phyloP scores from a whole-genome alignment of 2,329 filamentous ascomycete species.

The Trichophyton benhamiae region DNA sequence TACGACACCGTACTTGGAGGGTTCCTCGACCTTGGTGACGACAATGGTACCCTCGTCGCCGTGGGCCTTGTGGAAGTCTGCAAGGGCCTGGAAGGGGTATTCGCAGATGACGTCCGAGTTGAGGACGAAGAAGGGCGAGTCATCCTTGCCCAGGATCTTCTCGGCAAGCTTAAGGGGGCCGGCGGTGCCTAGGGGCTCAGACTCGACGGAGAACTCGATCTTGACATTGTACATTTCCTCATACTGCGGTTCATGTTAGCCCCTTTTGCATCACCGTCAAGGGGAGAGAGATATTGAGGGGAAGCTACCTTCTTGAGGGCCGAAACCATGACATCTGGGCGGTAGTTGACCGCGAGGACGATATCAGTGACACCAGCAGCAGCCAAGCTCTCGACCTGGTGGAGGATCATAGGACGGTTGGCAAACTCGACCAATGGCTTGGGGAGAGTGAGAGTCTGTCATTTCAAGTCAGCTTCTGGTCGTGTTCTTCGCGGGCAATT shows the following conservation, averaged over 20 bases:
- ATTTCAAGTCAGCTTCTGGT: constrained; percentile 3
- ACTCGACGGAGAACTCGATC: constrained; percentile 95
- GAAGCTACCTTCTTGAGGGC: constrained; percentile 65
- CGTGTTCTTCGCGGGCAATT: not conserved
- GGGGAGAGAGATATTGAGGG: too few species aligned
- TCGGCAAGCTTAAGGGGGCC: constrained; percentile 93
- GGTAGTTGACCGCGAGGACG: constrained; percentile 96
- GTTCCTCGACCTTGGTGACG: constrained; percentile 97
- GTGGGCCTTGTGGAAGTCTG: constrained; percentile 82
- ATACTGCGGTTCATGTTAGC: constrained; percentile 45
- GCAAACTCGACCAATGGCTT: constrained; percentile 97
- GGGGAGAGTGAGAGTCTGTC: constrained; percentile 83
- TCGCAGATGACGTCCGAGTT: constrained; percentile 99
- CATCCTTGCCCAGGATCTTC: constrained; percentile 81
- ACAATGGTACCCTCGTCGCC: constrained; percentile 95
- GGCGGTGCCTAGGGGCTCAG: constrained; percentile 86
- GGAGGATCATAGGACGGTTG: constrained; percentile 98
- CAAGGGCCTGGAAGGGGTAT: constrained; percentile 83
- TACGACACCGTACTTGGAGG: constrained; percentile 96
- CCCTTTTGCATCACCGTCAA: not conserved
- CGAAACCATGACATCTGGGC: constrained; percentile 93
- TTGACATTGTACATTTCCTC: constrained; percentile 85
- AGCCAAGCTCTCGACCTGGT: constrained; percentile 91
- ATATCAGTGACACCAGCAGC: constrained; percentile 93
- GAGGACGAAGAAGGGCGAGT: constrained; percentile 91